Percentiles rank a stretch among this genome's conserved stretches.
These are phyloP conservation scores for Blepharisma japonicum DNA, from an alignment of 73 alveolate species.

Conservation along the genomic window DNA sequence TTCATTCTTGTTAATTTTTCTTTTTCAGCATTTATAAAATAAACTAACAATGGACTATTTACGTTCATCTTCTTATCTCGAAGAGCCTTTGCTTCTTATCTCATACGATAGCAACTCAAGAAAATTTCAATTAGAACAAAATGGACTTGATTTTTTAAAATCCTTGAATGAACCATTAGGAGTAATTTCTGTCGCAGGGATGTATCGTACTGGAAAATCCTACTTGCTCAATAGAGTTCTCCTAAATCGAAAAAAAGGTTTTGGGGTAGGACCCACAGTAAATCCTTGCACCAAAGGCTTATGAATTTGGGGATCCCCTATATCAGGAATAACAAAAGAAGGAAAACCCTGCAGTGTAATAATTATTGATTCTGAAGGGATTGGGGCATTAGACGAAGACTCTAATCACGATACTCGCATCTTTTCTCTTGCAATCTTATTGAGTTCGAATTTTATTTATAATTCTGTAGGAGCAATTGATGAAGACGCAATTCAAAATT, in stretches of 20 bases:
- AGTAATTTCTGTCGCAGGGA: slow-evolving; percentile 84
- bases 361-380: slow-evolving; percentile 94
- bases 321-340: slow-evolving; percentile 50
- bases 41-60: too few relatives aligned
- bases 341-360: slow-evolving; percentile 40
- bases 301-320: slow-evolving; percentile 98
- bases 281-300: slow-evolving; percentile 96
- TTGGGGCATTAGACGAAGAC: slow-evolving; percentile 90
- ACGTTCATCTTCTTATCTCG: too few relatives aligned
- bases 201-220: slow-evolving; percentile 87
- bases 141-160: slow-evolving; percentile 20
- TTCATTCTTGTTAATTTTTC: too few relatives aligned
- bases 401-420: slow-evolving; percentile 86
- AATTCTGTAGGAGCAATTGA: slow-evolving; percentile 96
- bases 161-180: slow-evolving; percentile 77
- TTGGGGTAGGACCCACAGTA: slow-evolving; percentile 71
- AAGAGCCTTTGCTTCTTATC: too few relatives aligned
- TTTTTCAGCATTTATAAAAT: too few relatives aligned
- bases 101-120: too few relatives aligned
- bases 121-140: not conserved
- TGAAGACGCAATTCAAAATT: slow-evolving; percentile 67
- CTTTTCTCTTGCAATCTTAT: slow-evolving; percentile 82
- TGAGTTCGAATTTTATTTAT: slow-evolving; percentile 80
- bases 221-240: slow-evolving; percentile 80
- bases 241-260: slow-evolving; percentile 74